These are phyloP conservation scores for Nothopassalora personata DNA, from an alignment of 2,329 filamentous ascomycete species.

Conservation along the genomic window DNA sequence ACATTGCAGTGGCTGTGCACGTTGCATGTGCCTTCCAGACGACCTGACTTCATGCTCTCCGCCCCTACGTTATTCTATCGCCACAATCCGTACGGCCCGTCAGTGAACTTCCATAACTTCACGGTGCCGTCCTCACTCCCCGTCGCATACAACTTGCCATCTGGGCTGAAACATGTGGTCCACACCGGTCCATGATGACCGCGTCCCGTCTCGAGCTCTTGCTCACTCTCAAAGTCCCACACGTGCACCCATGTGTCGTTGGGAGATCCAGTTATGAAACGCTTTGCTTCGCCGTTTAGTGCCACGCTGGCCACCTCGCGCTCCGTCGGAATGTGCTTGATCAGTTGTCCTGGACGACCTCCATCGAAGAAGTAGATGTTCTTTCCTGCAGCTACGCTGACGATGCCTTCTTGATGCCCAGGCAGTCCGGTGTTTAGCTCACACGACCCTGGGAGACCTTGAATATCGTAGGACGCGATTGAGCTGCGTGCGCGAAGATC, in stretches of 20 bases:
- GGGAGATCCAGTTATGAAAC: slow-evolving; percentile 84
- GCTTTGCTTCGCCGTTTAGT: slow-evolving; percentile 72
- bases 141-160: slow-evolving; percentile 92
- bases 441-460: slow-evolving; percentile 84
- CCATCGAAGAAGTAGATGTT: slow-evolving; percentile 89
- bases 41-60: not conserved
- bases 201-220: slow-evolving; percentile 87
- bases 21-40: not conserved
- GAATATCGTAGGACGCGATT: slow-evolving; percentile 70
- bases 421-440: slow-evolving; percentile 71
- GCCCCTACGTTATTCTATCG: slow-evolving; percentile 35
- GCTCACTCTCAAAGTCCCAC: slow-evolving; percentile 78
- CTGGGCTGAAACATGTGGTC: slow-evolving; percentile 90
- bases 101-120: slow-evolving; percentile 74
- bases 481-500: slow-evolving; percentile 72
- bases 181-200: slow-evolving; percentile 96
- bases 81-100: slow-evolving; percentile 62
- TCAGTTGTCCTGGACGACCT: slow-evolving; percentile 56
- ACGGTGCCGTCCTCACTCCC: slow-evolving; percentile 97
- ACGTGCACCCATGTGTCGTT: slow-evolving; percentile 96
- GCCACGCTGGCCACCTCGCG: slow-evolving; percentile 90
- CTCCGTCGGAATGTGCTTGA: slow-evolving; percentile 74
- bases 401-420: slow-evolving; percentile 59
- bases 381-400: slow-evolving; percentile 92
- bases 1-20: too few species aligned